These are phyloP conservation scores for Populus tremula DNA, from an alignment of 345 rosid genomes.

Conservation along the genomic window DNA sequence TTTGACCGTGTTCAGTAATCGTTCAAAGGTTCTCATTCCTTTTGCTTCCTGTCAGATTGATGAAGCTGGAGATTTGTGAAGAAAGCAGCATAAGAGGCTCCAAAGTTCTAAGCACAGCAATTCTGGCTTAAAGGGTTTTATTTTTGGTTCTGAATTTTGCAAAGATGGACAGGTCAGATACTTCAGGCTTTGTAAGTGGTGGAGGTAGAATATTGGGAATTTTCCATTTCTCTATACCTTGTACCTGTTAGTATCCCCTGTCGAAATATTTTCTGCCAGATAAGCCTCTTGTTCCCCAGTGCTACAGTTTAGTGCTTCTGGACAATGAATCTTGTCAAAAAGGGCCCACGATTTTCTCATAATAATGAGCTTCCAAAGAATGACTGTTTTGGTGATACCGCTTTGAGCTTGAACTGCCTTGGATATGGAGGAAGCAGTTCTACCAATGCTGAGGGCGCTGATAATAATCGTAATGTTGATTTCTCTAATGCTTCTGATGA, in stretches of 20 bases:
- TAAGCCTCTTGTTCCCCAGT: conserved; percentile 4
- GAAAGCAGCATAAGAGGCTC: conserved; percentile 46
- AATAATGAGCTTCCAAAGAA: conserved; percentile 37
- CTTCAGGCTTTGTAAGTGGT: conserved; percentile 89
- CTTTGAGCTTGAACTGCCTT: conserved; percentile 61
- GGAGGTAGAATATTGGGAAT: conserved; percentile 41
- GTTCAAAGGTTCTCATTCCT: not conserved
- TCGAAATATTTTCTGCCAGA: conserved; percentile 18
- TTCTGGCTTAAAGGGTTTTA: conserved; percentile 41
- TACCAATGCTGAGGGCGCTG: conserved; percentile 30
- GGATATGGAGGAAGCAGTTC: conserved; percentile 47
- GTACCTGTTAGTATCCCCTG: conserved; percentile 22
- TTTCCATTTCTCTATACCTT: conserved; percentile 31
- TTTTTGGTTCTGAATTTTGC: conserved; percentile 6
- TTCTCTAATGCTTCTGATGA: conserved; percentile 55
- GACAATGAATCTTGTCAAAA: conserved; percentile 66
- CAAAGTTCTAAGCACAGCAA: conserved; percentile 28
- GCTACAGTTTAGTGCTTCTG: conserved; percentile 13
- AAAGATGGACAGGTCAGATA: conserved; percentile 82
- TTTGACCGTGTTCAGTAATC: not conserved
- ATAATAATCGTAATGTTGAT: conserved; percentile 42
- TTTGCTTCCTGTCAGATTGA: conserved; percentile 35
- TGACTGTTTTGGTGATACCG: conserved; percentile 63
- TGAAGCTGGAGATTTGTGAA: conserved; percentile 34
- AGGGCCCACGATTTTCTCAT: conserved; percentile 34